Conservation (phyloP, 2,329 filamentous ascomycete genomes). For the Ophiostoma sp. region DNA sequence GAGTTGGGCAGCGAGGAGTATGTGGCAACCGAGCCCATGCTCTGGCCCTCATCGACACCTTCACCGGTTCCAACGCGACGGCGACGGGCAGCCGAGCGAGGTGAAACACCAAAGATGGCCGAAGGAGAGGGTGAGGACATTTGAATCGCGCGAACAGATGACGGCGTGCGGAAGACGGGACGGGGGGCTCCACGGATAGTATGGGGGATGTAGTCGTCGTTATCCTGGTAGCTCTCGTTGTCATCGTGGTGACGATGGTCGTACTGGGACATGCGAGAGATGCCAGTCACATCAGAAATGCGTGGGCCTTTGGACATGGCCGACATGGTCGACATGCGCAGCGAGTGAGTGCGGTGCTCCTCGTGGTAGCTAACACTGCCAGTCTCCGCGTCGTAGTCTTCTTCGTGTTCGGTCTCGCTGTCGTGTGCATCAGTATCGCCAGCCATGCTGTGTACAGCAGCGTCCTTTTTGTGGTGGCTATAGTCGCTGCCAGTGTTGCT, state of each 20-base stretch:
- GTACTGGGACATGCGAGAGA: constrained; percentile 53
- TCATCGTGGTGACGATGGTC: constrained; percentile 40
- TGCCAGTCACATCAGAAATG: constrained; percentile 46
- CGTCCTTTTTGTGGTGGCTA: constrained; percentile 15
- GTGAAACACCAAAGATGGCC: constrained; percentile 44
- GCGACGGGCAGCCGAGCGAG: constrained; percentile 47
- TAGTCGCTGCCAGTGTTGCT: constrained; percentile 23
- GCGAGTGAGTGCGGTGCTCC: constrained; percentile 11
- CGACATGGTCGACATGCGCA: constrained; percentile 11
- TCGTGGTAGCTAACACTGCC: constrained; percentile 25
- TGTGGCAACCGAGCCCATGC: constrained; percentile 18
- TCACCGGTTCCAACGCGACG: constrained; percentile 18
- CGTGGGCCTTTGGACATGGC: constrained; percentile 27
- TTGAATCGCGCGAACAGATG: constrained; percentile 64
- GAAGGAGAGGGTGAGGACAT: constrained; percentile 63
- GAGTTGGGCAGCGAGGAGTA: constrained; percentile 34
- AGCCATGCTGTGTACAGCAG: constrained; percentile 29
- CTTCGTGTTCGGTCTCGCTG: constrained; percentile 20
- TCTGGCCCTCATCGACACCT: constrained; percentile 15
- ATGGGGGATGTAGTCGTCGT: constrained; percentile 49
- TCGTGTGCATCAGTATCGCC: constrained; percentile 18
- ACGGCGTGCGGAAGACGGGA: constrained; percentile 63
- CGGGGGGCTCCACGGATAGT: constrained; percentile 52
- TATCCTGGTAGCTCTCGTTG: constrained; percentile 33
- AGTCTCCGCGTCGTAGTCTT: constrained; percentile 28